Percentiles rank a stretch among this genome's conserved stretches.
These are phyloP conservation scores for Eimeria falciformis DNA, from an alignment of 169 alveolate genomes.

Conservation along the genomic window DNA sequence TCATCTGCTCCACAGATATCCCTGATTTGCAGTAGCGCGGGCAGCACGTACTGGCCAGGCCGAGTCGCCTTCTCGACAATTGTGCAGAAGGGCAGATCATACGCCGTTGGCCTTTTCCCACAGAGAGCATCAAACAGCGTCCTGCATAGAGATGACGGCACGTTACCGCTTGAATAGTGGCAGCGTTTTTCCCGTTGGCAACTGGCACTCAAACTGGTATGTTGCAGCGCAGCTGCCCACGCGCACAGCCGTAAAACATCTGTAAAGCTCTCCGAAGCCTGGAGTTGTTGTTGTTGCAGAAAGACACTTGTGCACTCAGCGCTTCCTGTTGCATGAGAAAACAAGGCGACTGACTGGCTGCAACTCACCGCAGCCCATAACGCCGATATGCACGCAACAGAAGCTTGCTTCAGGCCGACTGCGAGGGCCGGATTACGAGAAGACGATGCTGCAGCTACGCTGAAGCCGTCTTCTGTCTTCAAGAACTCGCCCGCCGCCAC, in stretches of 20 bases:
- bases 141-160: not conserved
- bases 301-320: not conserved
- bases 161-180: no score
- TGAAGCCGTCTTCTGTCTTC: conserved; percentile 3
- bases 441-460: not conserved
- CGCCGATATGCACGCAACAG: conserved; percentile 44
- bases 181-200: not conserved
- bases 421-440: not conserved
- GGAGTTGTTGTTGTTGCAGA: conserved; percentile 24
- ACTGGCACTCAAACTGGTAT: not conserved
- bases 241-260: conserved; percentile 59
- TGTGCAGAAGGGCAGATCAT: not conserved
- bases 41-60: conserved; percentile 57
- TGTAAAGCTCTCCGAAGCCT: conserved; percentile 31
- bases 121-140: conserved; percentile 4
- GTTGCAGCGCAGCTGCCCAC: conserved; percentile 51
- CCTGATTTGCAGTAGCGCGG: conserved; percentile 40
- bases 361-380: conserved; percentile 63
- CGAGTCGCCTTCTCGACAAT: not conserved
- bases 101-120: conserved; percentile 26
- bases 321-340: not conserved
- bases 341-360: conserved; percentile 41
- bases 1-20: conserved; percentile 18
- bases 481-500: conserved; percentile 13
- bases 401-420: conserved; percentile 29